These are phyloP conservation scores for Stylonectria norvegica DNA, from an alignment of 2,329 filamentous ascomycete genomes.

Conservation along the genomic window DNA sequence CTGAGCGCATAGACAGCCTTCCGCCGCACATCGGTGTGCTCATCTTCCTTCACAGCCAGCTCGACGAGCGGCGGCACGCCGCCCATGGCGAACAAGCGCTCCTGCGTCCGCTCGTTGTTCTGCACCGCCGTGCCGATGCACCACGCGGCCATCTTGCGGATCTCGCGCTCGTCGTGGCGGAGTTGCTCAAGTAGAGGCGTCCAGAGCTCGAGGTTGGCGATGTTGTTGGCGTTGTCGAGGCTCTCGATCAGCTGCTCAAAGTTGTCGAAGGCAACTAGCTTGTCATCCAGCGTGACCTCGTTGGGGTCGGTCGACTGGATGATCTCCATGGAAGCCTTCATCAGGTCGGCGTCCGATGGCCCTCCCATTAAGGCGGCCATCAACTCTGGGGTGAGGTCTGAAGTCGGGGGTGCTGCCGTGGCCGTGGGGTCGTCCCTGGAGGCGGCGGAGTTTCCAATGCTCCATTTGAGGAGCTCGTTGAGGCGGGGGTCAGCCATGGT, in stretches of 20 bases:
- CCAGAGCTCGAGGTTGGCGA: constrained; percentile 78
- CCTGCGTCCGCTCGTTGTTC: constrained; percentile 86
- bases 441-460: constrained; percentile 49
- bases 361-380: constrained; percentile 77
- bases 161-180: constrained; percentile 62
- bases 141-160: constrained; percentile 87
- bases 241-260: constrained; percentile 89
- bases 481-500: constrained; percentile 55
- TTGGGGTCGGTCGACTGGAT: constrained; percentile 62
- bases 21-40: constrained; percentile 64
- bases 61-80: constrained; percentile 68
- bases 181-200: constrained; percentile 71
- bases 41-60: constrained; percentile 58
- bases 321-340: constrained; percentile 78
- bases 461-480: constrained; percentile 79
- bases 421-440: constrained; percentile 30
- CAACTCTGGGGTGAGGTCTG: constrained; percentile 62
- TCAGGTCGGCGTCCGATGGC: constrained; percentile 85
- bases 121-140: constrained; percentile 92
- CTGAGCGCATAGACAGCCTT: constrained; percentile 91
- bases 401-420: constrained; percentile 31
- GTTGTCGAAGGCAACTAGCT: constrained; percentile 86
- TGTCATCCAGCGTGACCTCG: constrained; percentile 64
- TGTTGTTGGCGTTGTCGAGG: constrained; percentile 96
- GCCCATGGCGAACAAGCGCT: constrained; percentile 60